phyloP scores from a whole-genome alignment of 2,329 filamentous ascomycete species.

The Fusarium succisae region DNA sequence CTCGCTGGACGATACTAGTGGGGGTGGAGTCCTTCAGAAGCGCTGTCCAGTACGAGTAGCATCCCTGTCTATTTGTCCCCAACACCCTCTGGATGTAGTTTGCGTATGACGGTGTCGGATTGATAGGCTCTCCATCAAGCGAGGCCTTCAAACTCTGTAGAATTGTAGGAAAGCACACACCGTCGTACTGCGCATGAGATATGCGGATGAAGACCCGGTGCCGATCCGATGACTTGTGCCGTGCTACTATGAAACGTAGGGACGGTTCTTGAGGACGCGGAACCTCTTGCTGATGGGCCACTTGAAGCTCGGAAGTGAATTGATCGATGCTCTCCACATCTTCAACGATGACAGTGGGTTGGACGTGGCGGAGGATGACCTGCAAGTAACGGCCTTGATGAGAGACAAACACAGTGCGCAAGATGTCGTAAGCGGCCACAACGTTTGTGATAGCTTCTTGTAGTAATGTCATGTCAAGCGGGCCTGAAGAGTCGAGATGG shows the following conservation, averaged over 20 bases:
- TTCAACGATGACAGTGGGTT: slow-evolving; percentile 6
- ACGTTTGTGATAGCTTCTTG: slow-evolving; percentile 24
- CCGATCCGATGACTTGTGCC: neutral
- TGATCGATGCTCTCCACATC: slow-evolving; percentile 9
- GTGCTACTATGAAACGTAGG: slow-evolving; percentile 12
- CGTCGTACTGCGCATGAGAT: slow-evolving; percentile 31
- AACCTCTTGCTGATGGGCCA: neutral
- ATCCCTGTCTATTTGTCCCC: neutral
- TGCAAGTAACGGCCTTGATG: slow-evolving; percentile 17
- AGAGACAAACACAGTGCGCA: slow-evolving; percentile 30
- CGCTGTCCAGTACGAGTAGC: slow-evolving; percentile 19
- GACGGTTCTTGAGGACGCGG: neutral
- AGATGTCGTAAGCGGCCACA: slow-evolving; percentile 19
- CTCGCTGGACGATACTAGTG: slow-evolving; percentile 2
- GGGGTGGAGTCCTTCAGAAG: slow-evolving; percentile 12
- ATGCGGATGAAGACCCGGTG: slow-evolving; percentile 26
- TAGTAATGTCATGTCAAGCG: slow-evolving; percentile 2
- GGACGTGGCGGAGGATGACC: slow-evolving; percentile 18
- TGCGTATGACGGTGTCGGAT: neutral
- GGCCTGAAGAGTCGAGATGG: slow-evolving; percentile 7
- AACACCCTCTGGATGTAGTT: slow-evolving; percentile 4
- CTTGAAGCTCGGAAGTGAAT: slow-evolving; percentile 8
- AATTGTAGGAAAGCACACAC: slow-evolving; percentile 23
- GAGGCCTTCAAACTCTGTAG: slow-evolving; percentile 4
- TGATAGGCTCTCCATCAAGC: slow-evolving; percentile 10